Percentiles rank a stretch among this genome's conserved stretches.
These are phyloP conservation scores for Neurospora hispaniola DNA, from an alignment of 495 filamentous ascomycete species.

Conservation along the genomic window DNA sequence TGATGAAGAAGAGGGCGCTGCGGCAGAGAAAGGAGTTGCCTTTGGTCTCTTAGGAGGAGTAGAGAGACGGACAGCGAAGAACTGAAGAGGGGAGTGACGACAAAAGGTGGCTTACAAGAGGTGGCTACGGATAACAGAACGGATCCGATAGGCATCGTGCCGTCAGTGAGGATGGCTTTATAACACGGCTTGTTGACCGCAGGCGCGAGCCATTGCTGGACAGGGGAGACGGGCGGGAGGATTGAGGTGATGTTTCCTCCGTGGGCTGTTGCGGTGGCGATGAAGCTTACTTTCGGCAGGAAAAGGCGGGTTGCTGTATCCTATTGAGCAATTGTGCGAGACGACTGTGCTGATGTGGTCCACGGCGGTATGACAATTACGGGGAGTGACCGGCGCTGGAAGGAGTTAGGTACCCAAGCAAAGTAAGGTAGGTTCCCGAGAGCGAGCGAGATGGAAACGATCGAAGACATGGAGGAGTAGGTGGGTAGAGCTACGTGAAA, in stretches of 20 bases:
- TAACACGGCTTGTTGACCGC: slow-evolving; percentile 44
- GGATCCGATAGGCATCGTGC: slow-evolving; percentile 29
- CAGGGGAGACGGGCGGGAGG: slow-evolving; percentile 51
- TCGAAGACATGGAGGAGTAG: too few relatives aligned
- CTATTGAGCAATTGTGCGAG: neutral
- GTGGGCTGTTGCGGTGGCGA: too few relatives aligned
- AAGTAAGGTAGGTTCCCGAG: neutral
- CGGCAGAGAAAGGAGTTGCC: slow-evolving; percentile 45
- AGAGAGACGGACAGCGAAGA: too few relatives aligned
- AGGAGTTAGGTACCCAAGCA: neutral
- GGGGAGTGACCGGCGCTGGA: slow-evolving; percentile 20
- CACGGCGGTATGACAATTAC: neutral
- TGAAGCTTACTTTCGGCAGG: too few relatives aligned
- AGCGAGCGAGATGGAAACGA: too few relatives aligned
- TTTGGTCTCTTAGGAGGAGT: neutral
- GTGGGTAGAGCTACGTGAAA: too few relatives aligned
- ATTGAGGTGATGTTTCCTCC: too few relatives aligned
- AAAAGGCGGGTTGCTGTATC: neutral
- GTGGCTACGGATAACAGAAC: neutral
- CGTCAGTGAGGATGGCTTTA: slow-evolving; percentile 45
- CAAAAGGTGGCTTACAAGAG: neutral
- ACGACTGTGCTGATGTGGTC: neutral
- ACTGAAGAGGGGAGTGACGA: too few relatives aligned
- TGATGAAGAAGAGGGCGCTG: slow-evolving; percentile 49
- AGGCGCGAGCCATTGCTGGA: slow-evolving; percentile 45